These are phyloP conservation scores for Dendrocalamus latiflorus DNA, from an alignment of 202 grass and related monocot genomes.

Conservation along the genomic window DNA sequence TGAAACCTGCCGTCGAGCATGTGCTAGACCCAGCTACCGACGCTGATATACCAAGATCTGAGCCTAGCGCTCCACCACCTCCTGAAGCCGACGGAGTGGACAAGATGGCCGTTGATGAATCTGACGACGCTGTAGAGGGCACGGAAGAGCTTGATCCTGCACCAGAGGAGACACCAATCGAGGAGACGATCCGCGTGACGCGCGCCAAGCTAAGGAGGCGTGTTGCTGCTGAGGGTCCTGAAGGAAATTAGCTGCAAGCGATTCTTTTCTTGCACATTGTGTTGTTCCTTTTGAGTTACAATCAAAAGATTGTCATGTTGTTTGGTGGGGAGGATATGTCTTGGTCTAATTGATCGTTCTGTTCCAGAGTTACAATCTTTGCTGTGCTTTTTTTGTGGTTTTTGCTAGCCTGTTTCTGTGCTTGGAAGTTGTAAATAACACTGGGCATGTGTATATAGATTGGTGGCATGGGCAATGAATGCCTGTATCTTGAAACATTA, in stretches of 20 bases:
- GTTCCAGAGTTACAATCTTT: not conserved
- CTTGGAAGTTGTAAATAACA: constrained; percentile 44
- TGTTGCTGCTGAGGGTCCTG: constrained; percentile 24
- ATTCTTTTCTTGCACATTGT: constrained; percentile 25
- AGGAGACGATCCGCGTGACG: constrained; percentile 81
- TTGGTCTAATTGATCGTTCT: constrained; percentile 11
- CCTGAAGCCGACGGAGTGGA: constrained; percentile 36
- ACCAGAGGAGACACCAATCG: constrained; percentile 22
- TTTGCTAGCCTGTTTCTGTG: constrained; percentile 15
- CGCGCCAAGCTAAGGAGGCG: constrained; percentile 70
- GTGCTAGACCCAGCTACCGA: constrained; percentile 19
- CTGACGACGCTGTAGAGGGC: constrained; percentile 11
- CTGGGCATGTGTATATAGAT: constrained; percentile 43
- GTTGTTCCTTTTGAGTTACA: not conserved
- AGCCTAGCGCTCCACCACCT: constrained; percentile 4
- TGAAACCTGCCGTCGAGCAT: not conserved
- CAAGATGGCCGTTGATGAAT: constrained; percentile 26
- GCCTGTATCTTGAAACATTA: constrained; percentile 3
- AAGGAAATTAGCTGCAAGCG: constrained; percentile 33
- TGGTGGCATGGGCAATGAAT: too few species aligned
- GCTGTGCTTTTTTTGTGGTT: not conserved
- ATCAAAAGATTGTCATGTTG: constrained; percentile 10
- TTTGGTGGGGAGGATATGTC: constrained; percentile 24
- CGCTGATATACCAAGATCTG: not conserved
- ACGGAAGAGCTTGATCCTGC: constrained; percentile 31